Percentiles rank a stretch among this genome's conserved stretches.
Conservation (phyloP, 2,329 filamentous ascomycete genomes). For the Teratosphaeria zuluensis region DNA sequence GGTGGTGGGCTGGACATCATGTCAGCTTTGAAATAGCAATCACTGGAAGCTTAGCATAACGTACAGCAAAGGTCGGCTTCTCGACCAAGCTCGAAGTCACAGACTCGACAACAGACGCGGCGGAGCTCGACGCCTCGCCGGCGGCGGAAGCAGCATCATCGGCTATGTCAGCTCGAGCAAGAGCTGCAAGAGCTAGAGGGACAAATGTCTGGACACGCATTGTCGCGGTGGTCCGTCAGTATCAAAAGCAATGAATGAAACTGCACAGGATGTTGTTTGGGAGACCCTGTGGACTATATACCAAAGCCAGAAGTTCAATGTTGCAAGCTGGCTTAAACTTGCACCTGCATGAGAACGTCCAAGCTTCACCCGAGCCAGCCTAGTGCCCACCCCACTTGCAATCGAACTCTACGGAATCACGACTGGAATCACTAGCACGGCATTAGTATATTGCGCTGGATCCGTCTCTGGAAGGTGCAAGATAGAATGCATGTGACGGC, state of each 20-base stretch:
- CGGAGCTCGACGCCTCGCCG: conserved; percentile 41
- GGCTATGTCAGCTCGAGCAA: conserved; percentile 60
- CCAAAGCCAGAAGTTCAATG: not conserved
- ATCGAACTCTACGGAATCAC: not conserved
- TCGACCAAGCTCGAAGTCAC: conserved; percentile 51
- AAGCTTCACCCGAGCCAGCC: not conserved
- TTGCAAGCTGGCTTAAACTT: not conserved
- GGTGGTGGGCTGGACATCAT: conserved; percentile 57
- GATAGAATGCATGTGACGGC: too few relatives aligned
- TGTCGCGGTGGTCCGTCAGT: conserved; percentile 24
- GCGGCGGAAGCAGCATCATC: conserved; percentile 56
- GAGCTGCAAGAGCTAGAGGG: conserved; percentile 64
- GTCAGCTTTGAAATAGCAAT: not conserved
- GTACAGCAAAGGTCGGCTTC: conserved; percentile 80
- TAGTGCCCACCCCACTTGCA: not conserved
- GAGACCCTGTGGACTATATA: not conserved
- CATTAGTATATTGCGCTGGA: not conserved
- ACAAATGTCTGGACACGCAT: conserved; percentile 68
- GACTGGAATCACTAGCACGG: too few relatives aligned
- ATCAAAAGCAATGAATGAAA: not conserved
- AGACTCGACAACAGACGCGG: conserved; percentile 43
- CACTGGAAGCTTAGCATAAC: conserved; percentile 23
- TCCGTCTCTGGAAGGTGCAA: not conserved
- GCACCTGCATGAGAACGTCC: not conserved
- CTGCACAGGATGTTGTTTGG: not conserved